Percentiles rank a stretch among this genome's conserved stretches.
phyloP scores from a whole-genome alignment of 2,329 filamentous ascomycete species.

The Dryadomyces sulphureus region DNA sequence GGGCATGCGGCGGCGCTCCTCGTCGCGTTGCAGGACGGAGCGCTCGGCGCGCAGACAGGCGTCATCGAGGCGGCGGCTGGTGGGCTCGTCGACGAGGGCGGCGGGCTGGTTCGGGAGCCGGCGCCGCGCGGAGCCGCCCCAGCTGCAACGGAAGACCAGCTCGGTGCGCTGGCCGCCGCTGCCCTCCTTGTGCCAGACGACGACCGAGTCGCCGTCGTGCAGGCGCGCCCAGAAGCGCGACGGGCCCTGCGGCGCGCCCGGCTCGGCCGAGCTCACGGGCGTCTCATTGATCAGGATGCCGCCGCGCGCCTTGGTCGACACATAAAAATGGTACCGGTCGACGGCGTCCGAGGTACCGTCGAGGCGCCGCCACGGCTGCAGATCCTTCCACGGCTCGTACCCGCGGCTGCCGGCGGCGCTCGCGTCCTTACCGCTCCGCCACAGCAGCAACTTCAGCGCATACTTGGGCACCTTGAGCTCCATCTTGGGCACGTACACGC shows the following conservation, averaged over 20 bases:
- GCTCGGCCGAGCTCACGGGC: constrained; percentile 41
- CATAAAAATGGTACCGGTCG: constrained; percentile 48
- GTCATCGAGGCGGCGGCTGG: constrained; percentile 32
- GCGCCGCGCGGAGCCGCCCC: constrained; percentile 36
- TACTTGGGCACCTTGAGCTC: constrained; percentile 69
- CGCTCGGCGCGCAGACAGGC: constrained; percentile 30
- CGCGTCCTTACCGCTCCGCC: constrained; percentile 37
- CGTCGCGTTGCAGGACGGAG: constrained; percentile 24
- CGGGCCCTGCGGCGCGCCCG: constrained; percentile 35
- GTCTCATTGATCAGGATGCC: constrained; percentile 67
- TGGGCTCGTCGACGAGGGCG: constrained; percentile 21
- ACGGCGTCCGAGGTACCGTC: constrained; percentile 27
- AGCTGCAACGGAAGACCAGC: constrained; percentile 37
- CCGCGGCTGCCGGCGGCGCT: constrained; percentile 29
- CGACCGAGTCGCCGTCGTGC: constrained; percentile 62
- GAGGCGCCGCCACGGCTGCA: constrained; percentile 39
- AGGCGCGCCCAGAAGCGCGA: constrained; percentile 53
- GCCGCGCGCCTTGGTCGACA: constrained; percentile 63
- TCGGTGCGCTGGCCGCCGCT: constrained; percentile 16
- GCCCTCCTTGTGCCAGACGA: constrained; percentile 43
- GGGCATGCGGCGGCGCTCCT: constrained; percentile 24
- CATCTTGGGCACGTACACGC: constrained; percentile 43
- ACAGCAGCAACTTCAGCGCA: constrained; percentile 65
- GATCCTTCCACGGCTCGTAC: constrained; percentile 42
- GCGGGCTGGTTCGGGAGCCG: constrained; percentile 11